Evolutionary conservation across 2,329 filamentous ascomycete genomes (phyloP), one percentile per base, ranked within the genome.

Genomic region (Scytalidium lignicola): DNA sequence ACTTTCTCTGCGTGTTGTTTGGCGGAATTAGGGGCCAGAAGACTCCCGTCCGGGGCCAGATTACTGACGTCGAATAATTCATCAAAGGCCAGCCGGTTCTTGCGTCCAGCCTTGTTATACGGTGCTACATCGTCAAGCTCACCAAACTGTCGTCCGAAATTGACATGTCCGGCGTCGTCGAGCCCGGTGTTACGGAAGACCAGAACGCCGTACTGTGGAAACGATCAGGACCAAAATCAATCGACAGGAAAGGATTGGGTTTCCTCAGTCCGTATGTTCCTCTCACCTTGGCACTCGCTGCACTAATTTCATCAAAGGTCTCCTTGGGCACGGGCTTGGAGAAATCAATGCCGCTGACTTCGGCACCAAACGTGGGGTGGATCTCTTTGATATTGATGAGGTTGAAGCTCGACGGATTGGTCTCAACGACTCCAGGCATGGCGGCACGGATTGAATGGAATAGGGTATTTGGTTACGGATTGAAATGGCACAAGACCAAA

Each of bases 61-160:
- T 83, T 83, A 44, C 74, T 70, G 0, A 76, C 76, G 54, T 82
- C 79, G 59, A 82, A 82, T 1, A 83, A 69, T 59, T 81, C 74
- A 40, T 70, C 65, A 51, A 74, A 55, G 2, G 62, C 56, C 52
- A 76, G 72, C 18, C 77, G 72, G 50, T 72, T 67, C 55, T 47
- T 21, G 41, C 74, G 70, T 13, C 73, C 75, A 0, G 63, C 65
- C 1, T 63, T 64, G 6, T 73, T 63, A 62, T 75, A 80, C 1
- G 73, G 75, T 17, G 63, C 70, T 26, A 79, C 70, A 57, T 80
- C 73, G 62, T 82, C 78, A 0, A 82, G 70, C 20, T 78, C 74
- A 18, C 78, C 80, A 51, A 82, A 73, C 1, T 65, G 67, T 2
- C 58, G 55, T n/a, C 74, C 71, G 58, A 82, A 78, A 6, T 64